Evolutionary conservation across 2,329 filamentous ascomycete species (phyloP).

Genomic region (Diplodia corticola): DNA sequence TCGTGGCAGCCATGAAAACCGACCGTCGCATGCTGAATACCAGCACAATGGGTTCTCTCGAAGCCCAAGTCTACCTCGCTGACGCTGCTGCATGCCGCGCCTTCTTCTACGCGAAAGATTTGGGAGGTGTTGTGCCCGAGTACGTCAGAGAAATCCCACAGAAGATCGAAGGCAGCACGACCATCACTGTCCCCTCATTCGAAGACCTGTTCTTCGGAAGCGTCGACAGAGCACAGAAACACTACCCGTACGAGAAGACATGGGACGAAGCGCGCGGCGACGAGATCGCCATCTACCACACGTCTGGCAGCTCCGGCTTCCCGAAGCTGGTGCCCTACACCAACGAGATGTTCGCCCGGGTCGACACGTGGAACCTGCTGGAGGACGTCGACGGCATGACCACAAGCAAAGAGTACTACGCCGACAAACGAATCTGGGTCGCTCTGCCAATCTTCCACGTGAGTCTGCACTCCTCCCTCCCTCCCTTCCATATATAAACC

Average conservation of each 20-base stretch:
- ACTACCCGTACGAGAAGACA: conserved; percentile 28
- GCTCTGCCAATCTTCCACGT: not conserved
- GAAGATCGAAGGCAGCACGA: not conserved
- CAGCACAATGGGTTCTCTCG: not conserved
- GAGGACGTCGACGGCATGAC: conserved; percentile 18
- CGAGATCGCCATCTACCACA: conserved; percentile 35
- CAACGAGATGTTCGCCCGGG: conserved; percentile 25
- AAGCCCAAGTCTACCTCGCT: conserved; percentile 21
- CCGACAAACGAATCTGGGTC: not conserved
- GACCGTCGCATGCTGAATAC: conserved; percentile 22
- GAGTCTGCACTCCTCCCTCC: not conserved
- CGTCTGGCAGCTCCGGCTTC: conserved; percentile 35
- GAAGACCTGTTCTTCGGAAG: not conserved
- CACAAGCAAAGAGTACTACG: not conserved
- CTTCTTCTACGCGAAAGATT: conserved; percentile 21
- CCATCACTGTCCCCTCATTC: not conserved
- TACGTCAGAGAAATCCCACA: conserved; percentile 22
- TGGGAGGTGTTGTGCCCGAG: conserved; percentile 7
- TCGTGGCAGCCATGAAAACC: conserved; percentile 24
- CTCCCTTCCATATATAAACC: not conserved
- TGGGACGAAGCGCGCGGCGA: conserved; percentile 30
- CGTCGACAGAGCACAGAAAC: conserved; percentile 17
- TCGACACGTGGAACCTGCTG: conserved; percentile 24
- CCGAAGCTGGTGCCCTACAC: conserved; percentile 27
- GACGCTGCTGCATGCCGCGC: conserved; percentile 14